phyloP scores from a whole-genome alignment of 2,329 filamentous ascomycete genomes.

The Sporothrix dimorphospora region DNA sequence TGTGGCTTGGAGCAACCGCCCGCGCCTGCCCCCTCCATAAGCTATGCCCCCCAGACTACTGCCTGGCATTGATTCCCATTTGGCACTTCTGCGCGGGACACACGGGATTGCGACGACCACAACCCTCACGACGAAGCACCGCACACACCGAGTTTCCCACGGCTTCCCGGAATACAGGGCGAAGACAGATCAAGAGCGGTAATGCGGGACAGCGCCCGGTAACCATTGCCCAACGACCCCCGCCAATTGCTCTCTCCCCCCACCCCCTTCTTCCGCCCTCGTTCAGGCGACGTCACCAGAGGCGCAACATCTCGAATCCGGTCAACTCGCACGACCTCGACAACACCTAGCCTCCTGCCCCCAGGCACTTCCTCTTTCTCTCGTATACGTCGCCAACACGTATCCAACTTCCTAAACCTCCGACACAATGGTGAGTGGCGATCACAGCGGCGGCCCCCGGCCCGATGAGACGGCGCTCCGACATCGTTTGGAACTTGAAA shows the following conservation, averaged over 20 bases:
- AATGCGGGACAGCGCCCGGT: conserved; percentile 18
- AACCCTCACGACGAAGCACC: background rate
- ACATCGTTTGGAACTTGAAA: background rate
- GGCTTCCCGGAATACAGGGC: background rate
- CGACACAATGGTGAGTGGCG: conserved; percentile 19
- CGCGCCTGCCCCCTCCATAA: background rate
- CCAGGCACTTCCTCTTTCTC: too few species aligned
- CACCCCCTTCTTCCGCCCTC: background rate
- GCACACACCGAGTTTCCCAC: background rate
- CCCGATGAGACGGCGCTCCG: background rate
- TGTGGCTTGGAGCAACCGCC: conserved; percentile 8
- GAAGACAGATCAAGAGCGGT: conserved; percentile 7
- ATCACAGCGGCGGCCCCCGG: background rate
- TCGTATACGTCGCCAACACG: background rate
- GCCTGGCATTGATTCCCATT: conserved; percentile 13
- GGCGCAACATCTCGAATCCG: conserved; percentile 3
- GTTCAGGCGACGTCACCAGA: conserved; percentile 8
- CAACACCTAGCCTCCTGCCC: background rate
- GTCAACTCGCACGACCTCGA: background rate
- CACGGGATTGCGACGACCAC: conserved; percentile 5
- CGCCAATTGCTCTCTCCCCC: background rate
- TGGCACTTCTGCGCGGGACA: conserved; percentile 1
- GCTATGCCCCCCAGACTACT: conserved; percentile 8
- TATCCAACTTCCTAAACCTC: background rate
- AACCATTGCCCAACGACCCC: conserved; percentile 7